phyloP scores from a whole-genome alignment of 1,139 yeast species.

The Blastobotrys malaysiensis region DNA sequence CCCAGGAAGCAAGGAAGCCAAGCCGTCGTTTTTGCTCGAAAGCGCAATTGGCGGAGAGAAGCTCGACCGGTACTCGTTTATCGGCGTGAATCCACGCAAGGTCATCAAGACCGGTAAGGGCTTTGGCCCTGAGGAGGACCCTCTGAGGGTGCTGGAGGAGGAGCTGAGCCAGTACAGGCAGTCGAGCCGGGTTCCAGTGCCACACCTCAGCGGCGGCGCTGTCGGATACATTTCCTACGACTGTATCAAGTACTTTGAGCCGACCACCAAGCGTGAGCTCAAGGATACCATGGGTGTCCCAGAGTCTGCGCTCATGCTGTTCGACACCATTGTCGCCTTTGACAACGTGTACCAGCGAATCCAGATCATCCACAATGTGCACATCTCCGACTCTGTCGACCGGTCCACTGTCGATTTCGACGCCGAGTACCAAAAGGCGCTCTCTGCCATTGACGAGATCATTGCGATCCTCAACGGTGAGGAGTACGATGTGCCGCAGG shows the following conservation, averaged over 20 bases:
- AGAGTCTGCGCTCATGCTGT: constrained; percentile 86
- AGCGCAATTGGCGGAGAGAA: constrained; percentile 86
- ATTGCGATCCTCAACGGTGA: constrained; percentile 47
- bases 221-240: constrained; percentile 93
- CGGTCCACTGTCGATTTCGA: constrained; percentile 34
- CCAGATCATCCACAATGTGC: constrained; percentile 79
- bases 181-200: constrained; percentile 55
- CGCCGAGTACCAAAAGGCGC: constrained; percentile 52
- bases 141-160: constrained; percentile 63
- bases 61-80: constrained; percentile 82
- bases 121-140: constrained; percentile 63
- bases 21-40: constrained; percentile 77
- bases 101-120: constrained; percentile 70
- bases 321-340: constrained; percentile 82
- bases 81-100: constrained; percentile 80
- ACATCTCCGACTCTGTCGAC: constrained; percentile 33
- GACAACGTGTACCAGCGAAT: constrained; percentile 92
- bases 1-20: constrained; percentile 38
- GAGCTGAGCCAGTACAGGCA: constrained; percentile 63
- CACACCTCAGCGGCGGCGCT: constrained; percentile 90
- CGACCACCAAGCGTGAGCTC: constrained; percentile 66
- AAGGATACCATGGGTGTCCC: constrained; percentile 80
- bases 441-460: constrained; percentile 50
- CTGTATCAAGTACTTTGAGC: constrained; percentile 94
- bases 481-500: constrained; percentile 57